These are phyloP conservation scores for Aspergillus ellipticus DNA, from an alignment of 495 filamentous ascomycete genomes.

Conservation along the genomic window DNA sequence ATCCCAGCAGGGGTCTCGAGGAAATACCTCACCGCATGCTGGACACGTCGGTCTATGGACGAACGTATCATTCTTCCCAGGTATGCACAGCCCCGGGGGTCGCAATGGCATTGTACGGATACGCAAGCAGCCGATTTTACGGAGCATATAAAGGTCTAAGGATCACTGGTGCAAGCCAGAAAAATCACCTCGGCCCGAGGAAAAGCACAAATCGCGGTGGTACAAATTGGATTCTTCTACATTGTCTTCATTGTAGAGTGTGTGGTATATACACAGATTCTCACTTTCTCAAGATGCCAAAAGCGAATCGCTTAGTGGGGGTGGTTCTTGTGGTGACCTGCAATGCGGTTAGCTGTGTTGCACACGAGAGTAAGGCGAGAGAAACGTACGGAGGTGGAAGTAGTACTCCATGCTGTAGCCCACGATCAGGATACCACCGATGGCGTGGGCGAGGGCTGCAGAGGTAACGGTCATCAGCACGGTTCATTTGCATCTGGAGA, in stretches of 20 bases:
- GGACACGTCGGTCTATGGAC: background rate
- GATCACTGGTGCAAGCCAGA: background rate
- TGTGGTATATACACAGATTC: constrained; percentile 42
- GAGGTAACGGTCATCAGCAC: constrained; percentile 13
- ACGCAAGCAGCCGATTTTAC: background rate
- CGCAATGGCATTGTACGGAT: background rate
- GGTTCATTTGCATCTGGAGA: background rate
- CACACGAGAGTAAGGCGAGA: background rate
- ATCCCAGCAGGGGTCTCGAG: too few species aligned
- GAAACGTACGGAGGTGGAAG: constrained; percentile 91
- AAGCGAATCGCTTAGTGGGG: constrained; percentile 66
- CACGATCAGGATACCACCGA: constrained; percentile 66
- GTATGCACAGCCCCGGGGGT: background rate
- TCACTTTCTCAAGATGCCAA: constrained; percentile 20
- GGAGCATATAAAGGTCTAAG: background rate
- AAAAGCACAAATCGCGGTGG: background rate
- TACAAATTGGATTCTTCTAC: constrained; percentile 22
- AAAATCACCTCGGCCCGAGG: background rate
- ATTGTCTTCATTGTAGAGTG: constrained; percentile 27
- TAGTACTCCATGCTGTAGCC: constrained; percentile 98
- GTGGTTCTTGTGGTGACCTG: constrained; percentile 99
- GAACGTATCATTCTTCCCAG: background rate
- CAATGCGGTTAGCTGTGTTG: constrained; percentile 14
- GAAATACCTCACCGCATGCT: too few species aligned
- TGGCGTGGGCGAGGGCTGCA: constrained; percentile 81